Evolutionary conservation across 306 rosid genomes (phyloP).

Genomic region (Vicia faba): DNA sequence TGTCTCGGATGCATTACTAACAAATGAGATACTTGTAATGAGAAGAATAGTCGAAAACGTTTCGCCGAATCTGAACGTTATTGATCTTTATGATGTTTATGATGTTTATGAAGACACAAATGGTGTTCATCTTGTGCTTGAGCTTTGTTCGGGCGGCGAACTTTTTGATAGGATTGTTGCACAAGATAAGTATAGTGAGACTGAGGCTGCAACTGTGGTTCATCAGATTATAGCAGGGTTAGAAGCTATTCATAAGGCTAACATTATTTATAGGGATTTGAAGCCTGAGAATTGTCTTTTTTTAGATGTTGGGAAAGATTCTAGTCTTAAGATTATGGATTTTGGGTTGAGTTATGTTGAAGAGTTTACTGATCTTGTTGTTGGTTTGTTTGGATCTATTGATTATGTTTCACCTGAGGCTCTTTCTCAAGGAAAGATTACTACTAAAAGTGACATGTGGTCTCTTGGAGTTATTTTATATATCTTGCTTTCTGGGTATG

Average conservation of each 20-base stretch:
- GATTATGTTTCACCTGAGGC: conserved; percentile 98
- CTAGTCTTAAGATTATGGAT: conserved; percentile 89
- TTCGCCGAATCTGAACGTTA: conserved; percentile 83
- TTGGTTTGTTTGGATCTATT: conserved; percentile 94
- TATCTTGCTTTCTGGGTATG: conserved; percentile 86
- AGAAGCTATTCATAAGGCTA: conserved; percentile 60
- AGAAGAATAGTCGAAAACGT: conserved; percentile 78
- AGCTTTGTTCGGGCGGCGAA: conserved; percentile 88
- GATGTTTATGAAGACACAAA: conserved; percentile 76
- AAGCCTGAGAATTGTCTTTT: conserved; percentile 91
- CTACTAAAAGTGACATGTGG: conserved; percentile 92
- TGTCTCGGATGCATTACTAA: conserved; percentile 70
- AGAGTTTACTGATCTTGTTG: conserved; percentile 86
- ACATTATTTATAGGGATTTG: conserved; percentile 82
- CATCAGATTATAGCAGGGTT: conserved; percentile 74
- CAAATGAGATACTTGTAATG: conserved; percentile 87
- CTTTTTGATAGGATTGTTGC: conserved; percentile 83
- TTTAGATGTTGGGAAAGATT: conserved; percentile 51
- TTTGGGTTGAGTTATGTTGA: conserved; percentile 90
- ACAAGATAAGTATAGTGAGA: conserved; percentile 63
- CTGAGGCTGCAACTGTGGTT: conserved; percentile 67
- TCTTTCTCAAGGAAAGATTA: conserved; percentile 71
- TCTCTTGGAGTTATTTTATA: conserved; percentile 85
- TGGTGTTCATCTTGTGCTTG: conserved; percentile 84
- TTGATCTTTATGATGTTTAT: conserved; percentile 87